Evolutionary conservation across 2,329 filamentous ascomycete genomes (phyloP).

Genomic region (Alternaria gansuensis): DNA sequence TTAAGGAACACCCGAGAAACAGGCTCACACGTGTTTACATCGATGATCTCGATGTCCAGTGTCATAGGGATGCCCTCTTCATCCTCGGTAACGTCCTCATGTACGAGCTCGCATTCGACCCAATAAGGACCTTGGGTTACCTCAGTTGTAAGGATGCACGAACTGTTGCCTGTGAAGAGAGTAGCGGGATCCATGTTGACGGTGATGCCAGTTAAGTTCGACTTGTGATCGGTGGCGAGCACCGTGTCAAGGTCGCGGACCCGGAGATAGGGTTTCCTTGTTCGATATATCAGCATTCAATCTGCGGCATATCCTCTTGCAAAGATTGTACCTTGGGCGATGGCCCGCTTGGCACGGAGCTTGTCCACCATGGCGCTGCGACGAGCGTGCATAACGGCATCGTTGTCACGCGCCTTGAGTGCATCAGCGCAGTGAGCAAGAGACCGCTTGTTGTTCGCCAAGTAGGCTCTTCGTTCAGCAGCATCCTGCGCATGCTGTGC

Average conservation of each 20-base stretch:
- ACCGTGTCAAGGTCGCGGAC: conserved; percentile 42
- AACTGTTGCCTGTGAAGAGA: conserved; percentile 47
- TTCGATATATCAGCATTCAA: conserved; percentile 16
- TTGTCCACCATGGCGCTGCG: conserved; percentile 53
- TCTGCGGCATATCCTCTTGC: background rate
- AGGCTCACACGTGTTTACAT: conserved; percentile 63
- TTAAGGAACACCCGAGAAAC: conserved; percentile 61
- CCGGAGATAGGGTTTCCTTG: conserved; percentile 41
- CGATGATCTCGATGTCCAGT: conserved; percentile 64
- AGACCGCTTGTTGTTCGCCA: conserved; percentile 52
- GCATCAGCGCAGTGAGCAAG: conserved; percentile 55
- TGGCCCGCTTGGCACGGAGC: conserved; percentile 52
- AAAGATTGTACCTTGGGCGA: conserved; percentile 27
- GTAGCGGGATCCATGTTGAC: conserved; percentile 37
- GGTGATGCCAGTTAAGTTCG: conserved; percentile 43
- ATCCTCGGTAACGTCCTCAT: conserved; percentile 59
- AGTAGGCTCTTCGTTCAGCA: conserved; percentile 48
- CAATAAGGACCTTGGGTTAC: conserved; percentile 49
- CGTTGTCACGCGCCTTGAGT: conserved; percentile 52
- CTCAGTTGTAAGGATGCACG: conserved; percentile 49
- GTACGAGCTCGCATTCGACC: conserved; percentile 62
- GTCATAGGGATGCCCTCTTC: conserved; percentile 61
- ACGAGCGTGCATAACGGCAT: conserved; percentile 55
- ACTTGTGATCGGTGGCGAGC: conserved; percentile 42
- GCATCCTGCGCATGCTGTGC: conserved; percentile 49